Base-by-base conservation (phyloP, 331 rosid species). In the Pyrus hybrid region DNA sequence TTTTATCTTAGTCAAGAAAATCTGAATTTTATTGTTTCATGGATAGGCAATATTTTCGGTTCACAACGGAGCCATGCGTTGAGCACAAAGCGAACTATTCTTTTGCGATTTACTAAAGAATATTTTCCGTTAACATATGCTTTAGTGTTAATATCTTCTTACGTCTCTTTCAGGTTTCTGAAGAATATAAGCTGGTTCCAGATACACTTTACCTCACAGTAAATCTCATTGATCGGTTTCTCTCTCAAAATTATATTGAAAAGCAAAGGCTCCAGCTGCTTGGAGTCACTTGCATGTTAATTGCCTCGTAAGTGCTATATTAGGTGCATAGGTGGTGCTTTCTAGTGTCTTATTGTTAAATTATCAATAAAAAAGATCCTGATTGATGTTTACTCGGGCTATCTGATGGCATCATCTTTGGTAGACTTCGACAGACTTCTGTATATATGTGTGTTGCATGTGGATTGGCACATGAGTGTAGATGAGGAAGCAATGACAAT, bases 171-270 rank as follows among this genome's bases (percentile, higher is more conserved):
- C 89, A 93, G 98, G 94, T 91, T 74, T 83, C 97, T 77, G 98
- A 95, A 81, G 99, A 92, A 79, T 92, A 88, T 77, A 86, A 80
- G 63, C 74, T 95, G 67, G 98, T 87, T 83, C 90, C 98, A 6
- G 99, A 95, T 79, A 92, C 98, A 45, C 98, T 95, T 64, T 91
- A 89, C 87, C 94, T 95, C 22, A 88, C 99, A n/a, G 92, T 91
- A 60, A 89, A 89, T 85, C 89, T 95, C 78, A 91, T 92, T 8
- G 99, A 95, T 78, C 97, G 97, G 61, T 89, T 85, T 85, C 99
- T 93, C 76, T 92, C 99, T 13, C 72, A 67, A 33, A 85, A 75
- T 57, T 82, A 80, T 61, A 75, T 85, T 66, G 85, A 83, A 58
- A 95, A 88, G 70, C 90, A 89, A 63, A 88, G 82, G 74, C 95